Conservation (phyloP, 140 eudicot genomes). For the Erigeron philadelphicus region DNA sequence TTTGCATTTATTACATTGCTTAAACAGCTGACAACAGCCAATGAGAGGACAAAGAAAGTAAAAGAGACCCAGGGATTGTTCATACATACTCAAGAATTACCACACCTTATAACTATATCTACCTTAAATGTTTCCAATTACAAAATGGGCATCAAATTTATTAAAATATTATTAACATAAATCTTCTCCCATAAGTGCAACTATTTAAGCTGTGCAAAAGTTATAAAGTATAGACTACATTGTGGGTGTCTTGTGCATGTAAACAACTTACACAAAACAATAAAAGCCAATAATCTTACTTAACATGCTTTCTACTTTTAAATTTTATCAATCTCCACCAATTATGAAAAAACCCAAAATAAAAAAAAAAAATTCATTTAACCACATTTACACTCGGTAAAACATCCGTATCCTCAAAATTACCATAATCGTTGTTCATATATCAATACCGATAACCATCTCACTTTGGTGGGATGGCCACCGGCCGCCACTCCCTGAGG, state of each 20-base stretch:
- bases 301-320: constrained; percentile 1
- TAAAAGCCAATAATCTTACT: background rate
- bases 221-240: background rate
- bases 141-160: background rate
- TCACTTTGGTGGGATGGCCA: no score
- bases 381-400: background rate
- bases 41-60: background rate
- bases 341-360: background rate
- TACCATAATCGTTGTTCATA: background rate
- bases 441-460: background rate
- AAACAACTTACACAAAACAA: background rate
- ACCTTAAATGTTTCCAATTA: constrained; percentile 1
- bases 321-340: background rate
- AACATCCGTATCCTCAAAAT: background rate
- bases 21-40: background rate
- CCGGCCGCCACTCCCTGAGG: no score
- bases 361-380: background rate
- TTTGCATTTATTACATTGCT: background rate
- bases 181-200: background rate
- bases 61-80: background rate
- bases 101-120: background rate
- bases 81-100: background rate
- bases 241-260: background rate
- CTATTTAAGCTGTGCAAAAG: background rate
- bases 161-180: background rate